Base-by-base conservation (phyloP, 2,329 filamentous ascomycete genomes). In the Penicillium sp. region DNA sequence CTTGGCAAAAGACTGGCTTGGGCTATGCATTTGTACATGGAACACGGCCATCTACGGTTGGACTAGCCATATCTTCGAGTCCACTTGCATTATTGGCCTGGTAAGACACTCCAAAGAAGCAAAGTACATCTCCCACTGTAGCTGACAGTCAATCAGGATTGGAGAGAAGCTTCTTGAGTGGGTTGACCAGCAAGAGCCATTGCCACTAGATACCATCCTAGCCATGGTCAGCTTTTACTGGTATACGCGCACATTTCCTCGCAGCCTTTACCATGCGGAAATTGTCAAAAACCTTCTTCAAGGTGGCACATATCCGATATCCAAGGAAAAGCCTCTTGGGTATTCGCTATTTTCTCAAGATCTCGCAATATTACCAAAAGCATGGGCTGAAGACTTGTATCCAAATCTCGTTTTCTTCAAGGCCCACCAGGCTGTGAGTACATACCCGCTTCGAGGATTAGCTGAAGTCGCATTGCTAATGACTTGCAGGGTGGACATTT, bases 81-180 rank as follows among this genome's bases (percentile, higher is more conserved):
- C 84, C 85, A 0, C 56, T 87, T 1, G 81, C 82, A 0, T 63
- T 87, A 18, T 73, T 88, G 2, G 76, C 79, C 6, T 88, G 84
- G 77, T 68, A 58, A 47, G 39, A 34, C 6, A 16, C 18, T 2
- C 32, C 11, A 4, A n/a, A 7, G 14, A 36, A 4, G n/a, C 13
- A n/a, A 2, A 6, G 1, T 13, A 5, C 2, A 24, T 18, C 13
- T 36, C 9, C 5, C 1, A 16, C 21, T 13, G 9, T 40, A 11
- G 34, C 44, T 55, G 34, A 55, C 40, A 11, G 31, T 5, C 9
- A 16, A 5, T 7, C 24, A 55, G 53, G 53, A 36, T 55, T 34
- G 53, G 53, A 1, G 53, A 55, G 21, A 55, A 55, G 13, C 27
- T 55, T 4, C 18, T 52, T 4, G 53, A 55, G 41, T 55, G 53